These are phyloP conservation scores for Tolypocladium inflatum DNA, from an alignment of 2,329 filamentous ascomycete genomes.

Conservation along the genomic window DNA sequence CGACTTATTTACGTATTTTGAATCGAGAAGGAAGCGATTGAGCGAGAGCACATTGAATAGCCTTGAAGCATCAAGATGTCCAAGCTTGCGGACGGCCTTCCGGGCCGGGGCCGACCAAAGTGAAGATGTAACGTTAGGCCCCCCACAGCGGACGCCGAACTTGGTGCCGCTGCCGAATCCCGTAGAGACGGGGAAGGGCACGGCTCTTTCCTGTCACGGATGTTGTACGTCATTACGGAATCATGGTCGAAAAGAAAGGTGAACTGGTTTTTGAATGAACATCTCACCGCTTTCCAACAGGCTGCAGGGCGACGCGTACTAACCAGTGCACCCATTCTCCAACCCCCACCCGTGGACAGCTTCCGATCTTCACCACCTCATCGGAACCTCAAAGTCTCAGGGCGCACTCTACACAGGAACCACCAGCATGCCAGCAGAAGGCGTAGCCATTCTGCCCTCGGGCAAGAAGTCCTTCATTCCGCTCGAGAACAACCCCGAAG, in stretches of 20 bases:
- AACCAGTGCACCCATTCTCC: not conserved
- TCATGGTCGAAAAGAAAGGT: not conserved
- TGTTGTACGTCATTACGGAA: not conserved
- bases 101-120: not conserved
- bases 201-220: not conserved
- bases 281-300: not conserved
- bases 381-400: not conserved
- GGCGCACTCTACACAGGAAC: not conserved
- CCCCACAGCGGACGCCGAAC: not conserved
- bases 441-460: constrained; percentile 16
- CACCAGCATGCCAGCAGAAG: constrained; percentile 17
- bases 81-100: not conserved
- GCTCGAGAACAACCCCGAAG: constrained; percentile 58
- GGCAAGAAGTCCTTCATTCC: constrained; percentile 28
- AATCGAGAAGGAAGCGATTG: not conserved
- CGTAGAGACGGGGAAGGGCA: not conserved
- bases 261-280: not conserved
- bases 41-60: not conserved
- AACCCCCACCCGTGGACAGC: not conserved
- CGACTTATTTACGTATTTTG: too few relatives aligned
- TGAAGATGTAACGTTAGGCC: not conserved
- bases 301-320: not conserved
- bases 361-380: not conserved
- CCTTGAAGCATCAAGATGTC: not conserved
- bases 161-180: not conserved